A percentile compares a stretch with the other conserved stretches of the same genome.
Conservation (phyloP, 2,329 filamentous ascomycete species). For the Alternaria triticimaculans region DNA sequence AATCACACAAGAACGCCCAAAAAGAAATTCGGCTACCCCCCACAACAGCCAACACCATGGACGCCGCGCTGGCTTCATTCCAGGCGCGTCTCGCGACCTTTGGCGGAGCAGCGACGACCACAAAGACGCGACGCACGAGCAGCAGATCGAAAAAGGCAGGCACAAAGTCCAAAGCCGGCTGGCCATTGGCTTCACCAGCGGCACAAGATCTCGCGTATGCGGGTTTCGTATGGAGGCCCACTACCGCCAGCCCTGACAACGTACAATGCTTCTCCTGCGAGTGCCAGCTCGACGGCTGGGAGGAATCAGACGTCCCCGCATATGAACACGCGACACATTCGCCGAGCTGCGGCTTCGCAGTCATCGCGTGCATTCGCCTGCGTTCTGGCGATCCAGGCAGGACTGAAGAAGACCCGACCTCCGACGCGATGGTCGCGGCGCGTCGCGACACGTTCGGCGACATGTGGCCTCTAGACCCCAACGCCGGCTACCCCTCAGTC, state of each 20-base stretch:
- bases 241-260: constrained; percentile 79
- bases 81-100: constrained; percentile 85
- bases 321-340: constrained; percentile 86
- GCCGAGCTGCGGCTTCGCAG: constrained; percentile 84
- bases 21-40: background rate
- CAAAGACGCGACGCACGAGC: constrained; percentile 73
- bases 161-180: constrained; percentile 55
- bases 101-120: constrained; percentile 63
- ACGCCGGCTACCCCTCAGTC: constrained; percentile 33
- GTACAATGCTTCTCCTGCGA: constrained; percentile 87
- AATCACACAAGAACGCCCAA: background rate
- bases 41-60: constrained; percentile 27
- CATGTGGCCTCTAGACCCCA: constrained; percentile 81
- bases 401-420: constrained; percentile 76
- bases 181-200: constrained; percentile 77
- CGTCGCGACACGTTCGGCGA: constrained; percentile 83
- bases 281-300: constrained; percentile 89
- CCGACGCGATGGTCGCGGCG: constrained; percentile 74
- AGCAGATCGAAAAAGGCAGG: constrained; percentile 63
- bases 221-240: constrained; percentile 88
- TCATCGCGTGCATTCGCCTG: constrained; percentile 63
- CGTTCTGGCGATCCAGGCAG: constrained; percentile 67
- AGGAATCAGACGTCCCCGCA: constrained; percentile 81
- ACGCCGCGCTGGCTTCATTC: constrained; percentile 63
- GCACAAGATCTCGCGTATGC: constrained; percentile 82